Conservation (phyloP, 1,284 basidiomycete genomes). For the Sutorius eximius region DNA sequence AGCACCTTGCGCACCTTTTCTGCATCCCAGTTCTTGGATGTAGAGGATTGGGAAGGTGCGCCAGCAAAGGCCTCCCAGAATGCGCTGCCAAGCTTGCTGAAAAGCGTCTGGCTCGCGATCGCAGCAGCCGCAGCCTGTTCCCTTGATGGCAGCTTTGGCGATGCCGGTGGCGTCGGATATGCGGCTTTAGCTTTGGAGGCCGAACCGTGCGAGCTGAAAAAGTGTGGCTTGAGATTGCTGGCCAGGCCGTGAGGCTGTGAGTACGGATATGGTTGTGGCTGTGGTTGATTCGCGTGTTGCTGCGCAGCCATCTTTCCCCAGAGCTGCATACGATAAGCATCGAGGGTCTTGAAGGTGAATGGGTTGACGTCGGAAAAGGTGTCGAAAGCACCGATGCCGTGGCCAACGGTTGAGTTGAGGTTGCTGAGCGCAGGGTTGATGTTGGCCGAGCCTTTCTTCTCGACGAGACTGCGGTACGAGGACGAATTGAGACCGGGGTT, state of each 20-base stretch:
- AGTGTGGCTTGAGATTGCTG: slow-evolving; percentile 53
- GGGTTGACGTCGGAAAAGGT: slow-evolving; percentile 74
- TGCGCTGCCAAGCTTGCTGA: slow-evolving; percentile 63
- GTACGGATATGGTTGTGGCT: slow-evolving; percentile 14
- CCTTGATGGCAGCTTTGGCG: slow-evolving; percentile 21
- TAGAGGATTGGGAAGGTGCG: slow-evolving; percentile 26
- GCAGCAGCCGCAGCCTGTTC: slow-evolving; percentile 55
- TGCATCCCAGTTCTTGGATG: slow-evolving; percentile 52
- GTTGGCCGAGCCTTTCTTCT: slow-evolving; percentile 32
- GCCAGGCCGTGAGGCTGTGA: slow-evolving; percentile 48
- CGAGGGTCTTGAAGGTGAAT: slow-evolving; percentile 81
- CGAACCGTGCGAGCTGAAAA: slow-evolving; percentile 39
- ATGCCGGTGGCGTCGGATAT: slow-evolving; percentile 34
- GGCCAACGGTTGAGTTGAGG: slow-evolving; percentile 20
- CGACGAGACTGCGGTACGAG: slow-evolving; percentile 23
- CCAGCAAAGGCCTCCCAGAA: slow-evolving; percentile 83
- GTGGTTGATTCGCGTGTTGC: slow-evolving; percentile 37
- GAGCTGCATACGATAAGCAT: slow-evolving; percentile 84
- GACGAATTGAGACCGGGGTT: slow-evolving; percentile 55
- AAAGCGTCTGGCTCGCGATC: slow-evolving; percentile 68
- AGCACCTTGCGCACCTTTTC: slow-evolving; percentile 76
- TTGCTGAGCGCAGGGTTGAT: slow-evolving; percentile 28
- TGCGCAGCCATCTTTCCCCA: slow-evolving; percentile 79
- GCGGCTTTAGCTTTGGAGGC: slow-evolving; percentile 14
- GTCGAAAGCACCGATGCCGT: slow-evolving; percentile 52